Evolutionary conservation across 2,329 filamentous ascomycete species (phyloP).

Genomic region (Sclerotiophoma versabilis): DNA sequence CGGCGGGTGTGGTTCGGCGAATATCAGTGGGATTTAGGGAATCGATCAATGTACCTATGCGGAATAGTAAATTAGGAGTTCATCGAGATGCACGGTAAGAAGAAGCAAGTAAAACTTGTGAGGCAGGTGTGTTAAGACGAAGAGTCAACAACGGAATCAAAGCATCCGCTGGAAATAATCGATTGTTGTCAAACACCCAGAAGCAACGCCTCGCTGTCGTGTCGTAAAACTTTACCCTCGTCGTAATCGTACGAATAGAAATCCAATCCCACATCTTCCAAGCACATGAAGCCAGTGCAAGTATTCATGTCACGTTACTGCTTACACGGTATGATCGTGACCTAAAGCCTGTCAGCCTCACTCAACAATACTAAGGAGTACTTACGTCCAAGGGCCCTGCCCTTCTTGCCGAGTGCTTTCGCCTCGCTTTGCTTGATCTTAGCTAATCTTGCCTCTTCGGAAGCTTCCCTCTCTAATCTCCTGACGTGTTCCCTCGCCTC

Average conservation of each 20-base stretch:
- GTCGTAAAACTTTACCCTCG: neutral
- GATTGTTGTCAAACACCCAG: neutral
- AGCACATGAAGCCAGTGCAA: too few relatives aligned
- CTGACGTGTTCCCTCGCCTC: constrained; percentile 70
- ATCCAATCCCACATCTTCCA: too few relatives aligned
- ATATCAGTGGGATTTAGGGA: too few relatives aligned
- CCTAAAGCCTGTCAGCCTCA: neutral
- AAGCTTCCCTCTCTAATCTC: constrained; percentile 69
- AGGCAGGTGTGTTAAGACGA: too few relatives aligned
- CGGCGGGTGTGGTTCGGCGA: too few relatives aligned
- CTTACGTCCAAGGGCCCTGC: constrained; percentile 73
- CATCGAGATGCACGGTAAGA: too few relatives aligned
- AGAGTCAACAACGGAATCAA: too few relatives aligned
- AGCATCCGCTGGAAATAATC: neutral
- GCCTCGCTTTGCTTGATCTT: constrained; percentile 74
- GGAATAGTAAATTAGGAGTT: too few relatives aligned
- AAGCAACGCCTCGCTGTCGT: neutral
- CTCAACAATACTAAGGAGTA: constrained; percentile 28
- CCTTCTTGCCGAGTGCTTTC: constrained; percentile 69
- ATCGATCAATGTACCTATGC: too few relatives aligned
- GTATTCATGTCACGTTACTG: too few relatives aligned
- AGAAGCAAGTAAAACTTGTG: too few relatives aligned
- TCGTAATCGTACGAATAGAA: too few relatives aligned
- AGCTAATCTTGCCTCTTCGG: constrained; percentile 59
- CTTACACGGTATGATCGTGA: constrained; percentile 19